phyloP scores from a whole-genome alignment of 345 rosid genomes.

The Gossypium herbaceum region DNA sequence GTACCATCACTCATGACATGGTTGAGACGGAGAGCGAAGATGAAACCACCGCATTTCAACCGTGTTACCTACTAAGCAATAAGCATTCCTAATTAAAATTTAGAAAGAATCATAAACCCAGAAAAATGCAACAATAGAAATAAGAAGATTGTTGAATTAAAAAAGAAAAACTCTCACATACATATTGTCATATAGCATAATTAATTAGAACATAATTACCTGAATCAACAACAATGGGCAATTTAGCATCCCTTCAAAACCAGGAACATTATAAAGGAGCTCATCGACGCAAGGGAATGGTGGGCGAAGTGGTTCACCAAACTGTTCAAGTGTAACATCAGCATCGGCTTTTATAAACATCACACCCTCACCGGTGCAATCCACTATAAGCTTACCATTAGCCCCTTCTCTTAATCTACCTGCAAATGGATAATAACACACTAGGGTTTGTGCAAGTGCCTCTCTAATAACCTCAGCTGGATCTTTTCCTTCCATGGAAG shows the following conservation, averaged over 20 bases:
- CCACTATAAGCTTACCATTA: constrained; percentile 20
- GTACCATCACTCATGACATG: neutral
- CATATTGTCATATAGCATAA: too few species aligned
- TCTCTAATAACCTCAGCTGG: constrained; percentile 15
- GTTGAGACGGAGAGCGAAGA: neutral
- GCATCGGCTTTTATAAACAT: constrained; percentile 22
- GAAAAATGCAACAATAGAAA: too few species aligned
- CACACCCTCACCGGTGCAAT: constrained; percentile 26
- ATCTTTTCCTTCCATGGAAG: constrained; percentile 20
- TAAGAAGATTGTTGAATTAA: too few species aligned
- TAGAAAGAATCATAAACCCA: too few species aligned
- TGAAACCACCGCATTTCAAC: constrained; percentile 4
- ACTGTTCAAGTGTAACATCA: constrained; percentile 6
- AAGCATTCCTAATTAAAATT: neutral
- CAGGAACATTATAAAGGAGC: constrained; percentile 19
- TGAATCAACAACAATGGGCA: constrained; percentile 19
- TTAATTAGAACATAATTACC: constrained; percentile 5
- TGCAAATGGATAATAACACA: constrained; percentile 25
- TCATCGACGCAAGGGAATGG: constrained; percentile 20
- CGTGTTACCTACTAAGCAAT: neutral
- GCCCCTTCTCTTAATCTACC: constrained; percentile 19
- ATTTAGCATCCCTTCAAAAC: constrained; percentile 3
- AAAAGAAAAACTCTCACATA: too few species aligned
- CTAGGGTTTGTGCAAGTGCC: constrained; percentile 13
- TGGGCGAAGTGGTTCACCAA: constrained; percentile 13